phyloP scores from a whole-genome alignment of 805 yeast genomes.

The Saccharomycopsis oosterbeekiorum region DNA sequence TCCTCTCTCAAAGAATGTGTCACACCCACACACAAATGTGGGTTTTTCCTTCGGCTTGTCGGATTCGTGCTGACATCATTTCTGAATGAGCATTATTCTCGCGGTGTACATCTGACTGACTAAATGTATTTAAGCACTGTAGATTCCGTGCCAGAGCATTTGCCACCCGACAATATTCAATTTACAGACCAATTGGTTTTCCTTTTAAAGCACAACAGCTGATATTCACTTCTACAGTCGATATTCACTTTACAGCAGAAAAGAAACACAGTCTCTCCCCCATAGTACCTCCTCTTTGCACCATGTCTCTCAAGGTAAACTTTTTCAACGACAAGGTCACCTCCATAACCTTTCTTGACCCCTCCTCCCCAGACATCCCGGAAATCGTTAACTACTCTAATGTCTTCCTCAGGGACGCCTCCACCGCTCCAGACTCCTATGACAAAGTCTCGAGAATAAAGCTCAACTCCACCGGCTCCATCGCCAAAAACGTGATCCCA shows the following conservation, averaged over 20 bases:
- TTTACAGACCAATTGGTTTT: too few relatives aligned
- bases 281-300: too few relatives aligned
- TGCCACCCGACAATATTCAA: too few relatives aligned
- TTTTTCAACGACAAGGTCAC: conserved; percentile 18
- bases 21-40: too few relatives aligned
- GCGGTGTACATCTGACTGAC: background rate
- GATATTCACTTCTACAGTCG: too few relatives aligned
- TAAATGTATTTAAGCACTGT: background rate
- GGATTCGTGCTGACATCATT: background rate
- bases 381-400: conserved; percentile 33
- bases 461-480: conserved; percentile 48
- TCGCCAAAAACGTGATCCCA: conserved; percentile 30
- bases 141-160: too few relatives aligned
- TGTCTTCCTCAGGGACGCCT: conserved; percentile 58
- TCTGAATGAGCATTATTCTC: background rate
- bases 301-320: conserved; percentile 13
- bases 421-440: conserved; percentile 37
- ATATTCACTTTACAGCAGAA: too few relatives aligned
- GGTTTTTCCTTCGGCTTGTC: background rate
- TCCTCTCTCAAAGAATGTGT: too few relatives aligned
- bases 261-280: too few relatives aligned
- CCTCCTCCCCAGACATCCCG: conserved; percentile 9
- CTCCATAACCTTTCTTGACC: conserved; percentile 15
- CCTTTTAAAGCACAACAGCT: too few relatives aligned
- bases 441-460: conserved; percentile 53